A percentile compares a stretch with the other conserved stretches of the same genome.
phyloP scores from a whole-genome alignment of 1,284 basidiomycete species.

The Marasmius fiardii region DNA sequence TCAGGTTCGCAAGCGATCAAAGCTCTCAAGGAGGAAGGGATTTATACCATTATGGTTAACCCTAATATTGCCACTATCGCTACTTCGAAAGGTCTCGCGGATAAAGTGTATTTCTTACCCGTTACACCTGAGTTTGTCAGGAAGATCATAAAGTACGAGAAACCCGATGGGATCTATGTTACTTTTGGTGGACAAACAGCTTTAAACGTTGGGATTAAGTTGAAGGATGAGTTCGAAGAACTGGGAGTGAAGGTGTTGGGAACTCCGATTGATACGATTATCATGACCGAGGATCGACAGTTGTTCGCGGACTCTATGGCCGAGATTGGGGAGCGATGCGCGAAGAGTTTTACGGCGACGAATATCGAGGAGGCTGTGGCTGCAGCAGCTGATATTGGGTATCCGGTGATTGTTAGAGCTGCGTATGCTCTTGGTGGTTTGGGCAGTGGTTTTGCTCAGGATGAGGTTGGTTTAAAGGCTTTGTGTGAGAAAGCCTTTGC shows the following conservation, averaged over 20 bases:
- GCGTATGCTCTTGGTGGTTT: conserved; percentile 96
- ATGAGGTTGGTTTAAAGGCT: conserved; percentile 84
- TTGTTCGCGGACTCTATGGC: conserved; percentile 95
- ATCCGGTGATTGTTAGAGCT: conserved; percentile 95
- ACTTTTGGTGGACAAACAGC: conserved; percentile 99
- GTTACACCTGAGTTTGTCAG: conserved; percentile 97
- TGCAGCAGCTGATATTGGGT: conserved; percentile 90
- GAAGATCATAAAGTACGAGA: conserved; percentile 98
- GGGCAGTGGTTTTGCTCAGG: conserved; percentile 91
- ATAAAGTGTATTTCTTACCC: conserved; percentile 99
- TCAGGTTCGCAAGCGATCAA: conserved; percentile 99
- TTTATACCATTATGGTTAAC: conserved; percentile 98
- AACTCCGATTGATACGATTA: conserved; percentile 96
- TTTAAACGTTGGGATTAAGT: conserved; percentile 93
- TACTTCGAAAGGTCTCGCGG: conserved; percentile 94
- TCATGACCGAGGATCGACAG: conserved; percentile 96
- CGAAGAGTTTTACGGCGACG: conserved; percentile 83
- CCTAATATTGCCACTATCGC: conserved; percentile 99
- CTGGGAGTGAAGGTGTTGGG: conserved; percentile 93
- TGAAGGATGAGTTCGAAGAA: conserved; percentile 91
- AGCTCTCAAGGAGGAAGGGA: conserved; percentile 97
- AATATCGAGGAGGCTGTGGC: conserved; percentile 81
- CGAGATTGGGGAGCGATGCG: conserved; percentile 94
- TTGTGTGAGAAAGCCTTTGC: conserved; percentile 94
- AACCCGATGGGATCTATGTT: conserved; percentile 97